phyloP scores from a whole-genome alignment of 257 asterid genomes.

The Ballota nigra region DNA sequence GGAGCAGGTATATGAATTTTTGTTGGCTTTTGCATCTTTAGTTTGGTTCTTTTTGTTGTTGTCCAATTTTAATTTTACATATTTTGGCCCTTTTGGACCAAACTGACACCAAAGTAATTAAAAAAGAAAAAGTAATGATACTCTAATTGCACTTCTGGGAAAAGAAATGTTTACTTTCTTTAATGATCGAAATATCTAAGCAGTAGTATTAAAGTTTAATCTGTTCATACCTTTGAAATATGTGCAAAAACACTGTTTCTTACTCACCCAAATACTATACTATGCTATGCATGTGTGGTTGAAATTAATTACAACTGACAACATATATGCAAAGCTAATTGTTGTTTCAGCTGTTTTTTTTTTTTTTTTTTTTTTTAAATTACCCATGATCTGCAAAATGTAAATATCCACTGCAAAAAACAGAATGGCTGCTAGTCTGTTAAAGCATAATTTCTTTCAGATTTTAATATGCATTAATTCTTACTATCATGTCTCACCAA shows the following conservation, averaged over 20 bases:
- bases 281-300: conserved; percentile 14
- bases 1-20: no score
- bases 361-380: not conserved
- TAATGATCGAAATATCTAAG: no score
- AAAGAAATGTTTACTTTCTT: no score
- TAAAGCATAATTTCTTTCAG: not conserved
- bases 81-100: no score
- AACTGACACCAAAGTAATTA: no score
- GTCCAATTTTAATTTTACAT: no score
- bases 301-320: conserved; percentile 30
- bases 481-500: not conserved
- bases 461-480: not conserved
- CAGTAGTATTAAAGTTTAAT: not conserved
- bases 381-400: conserved; percentile 24
- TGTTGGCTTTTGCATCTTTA: no score
- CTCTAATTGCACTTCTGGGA: no score
- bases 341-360: conserved; percentile 26
- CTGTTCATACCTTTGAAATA: conserved; percentile 20
- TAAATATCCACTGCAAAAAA: conserved; percentile 23
- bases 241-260: conserved; percentile 32
- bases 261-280: conserved; percentile 13
- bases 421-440: conserved; percentile 26
- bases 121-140: no score
- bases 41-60: no score
- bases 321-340: conserved; percentile 11